Evolutionary conservation across 2,329 filamentous ascomycete species (phyloP).

Genomic region (Colletotrichum musicola): DNA sequence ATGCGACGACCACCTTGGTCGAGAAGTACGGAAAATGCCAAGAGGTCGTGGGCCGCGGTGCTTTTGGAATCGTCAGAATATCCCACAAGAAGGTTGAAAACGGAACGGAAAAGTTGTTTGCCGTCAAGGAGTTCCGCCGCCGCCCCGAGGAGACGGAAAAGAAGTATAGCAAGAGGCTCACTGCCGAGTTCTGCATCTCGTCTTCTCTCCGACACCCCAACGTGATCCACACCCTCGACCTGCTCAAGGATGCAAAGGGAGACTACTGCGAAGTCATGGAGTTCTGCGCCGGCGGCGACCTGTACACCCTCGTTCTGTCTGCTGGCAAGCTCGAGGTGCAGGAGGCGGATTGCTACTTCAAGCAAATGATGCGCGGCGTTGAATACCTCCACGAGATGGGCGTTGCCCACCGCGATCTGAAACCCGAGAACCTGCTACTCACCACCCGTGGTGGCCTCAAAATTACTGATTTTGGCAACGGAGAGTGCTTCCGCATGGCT

Average conservation of each 20-base stretch:
- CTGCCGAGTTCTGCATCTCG: constrained; percentile 98
- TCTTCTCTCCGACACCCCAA: constrained; percentile 97
- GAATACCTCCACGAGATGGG: constrained; percentile 99
- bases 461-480: constrained; percentile 98
- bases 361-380: constrained; percentile 98
- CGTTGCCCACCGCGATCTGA: constrained; percentile 95
- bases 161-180: constrained; percentile 97
- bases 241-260: constrained; percentile 95
- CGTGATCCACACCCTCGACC: constrained; percentile 96
- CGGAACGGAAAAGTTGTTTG: constrained; percentile 91
- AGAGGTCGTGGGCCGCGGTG: constrained; percentile 94
- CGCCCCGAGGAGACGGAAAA: constrained; percentile 94
- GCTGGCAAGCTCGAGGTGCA: constrained; percentile 91
- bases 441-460: constrained; percentile 94
- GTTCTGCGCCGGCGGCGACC: constrained; percentile 94
- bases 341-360: constrained; percentile 98
- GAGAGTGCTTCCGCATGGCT: constrained; percentile 99
- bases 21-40: constrained; percentile 99
- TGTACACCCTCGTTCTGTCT: constrained; percentile 92
- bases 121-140: constrained; percentile 97
- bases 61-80: constrained; percentile 97
- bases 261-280: constrained; percentile 99
- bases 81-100: constrained; percentile 94
- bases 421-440: constrained; percentile 94
- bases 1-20: constrained; percentile 82